phyloP scores from a whole-genome alignment of 2,329 filamentous ascomycete species.

The Capronia coronata region DNA sequence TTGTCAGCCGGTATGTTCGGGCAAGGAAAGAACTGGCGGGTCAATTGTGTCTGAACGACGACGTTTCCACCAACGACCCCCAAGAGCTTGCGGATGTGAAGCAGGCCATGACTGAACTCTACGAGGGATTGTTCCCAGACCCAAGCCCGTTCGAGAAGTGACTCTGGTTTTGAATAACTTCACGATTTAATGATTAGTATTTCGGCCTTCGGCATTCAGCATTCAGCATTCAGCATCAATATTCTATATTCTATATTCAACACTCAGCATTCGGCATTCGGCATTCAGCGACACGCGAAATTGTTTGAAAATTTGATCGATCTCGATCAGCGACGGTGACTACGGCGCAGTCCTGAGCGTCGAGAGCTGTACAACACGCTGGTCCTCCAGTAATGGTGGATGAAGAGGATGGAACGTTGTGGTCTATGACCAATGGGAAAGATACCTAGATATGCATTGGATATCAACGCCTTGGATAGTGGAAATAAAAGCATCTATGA shows the following conservation, averaged over 20 bases:
- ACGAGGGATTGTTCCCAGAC: constrained; percentile 17
- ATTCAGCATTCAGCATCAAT: too few relatives aligned
- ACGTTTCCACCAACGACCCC: constrained; percentile 18
- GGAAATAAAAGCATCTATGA: too few relatives aligned
- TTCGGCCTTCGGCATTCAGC: not conserved
- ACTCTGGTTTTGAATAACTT: not conserved
- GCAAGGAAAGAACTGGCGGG: constrained; percentile 16
- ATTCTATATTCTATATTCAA: too few relatives aligned
- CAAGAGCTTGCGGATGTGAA: constrained; percentile 16
- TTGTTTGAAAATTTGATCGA: not conserved
- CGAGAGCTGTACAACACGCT: not conserved
- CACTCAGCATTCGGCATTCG: not conserved
- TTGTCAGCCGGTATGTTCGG: constrained; percentile 14
- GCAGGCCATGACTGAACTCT: constrained; percentile 20
- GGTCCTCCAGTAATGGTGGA: not conserved
- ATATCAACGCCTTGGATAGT: too few relatives aligned
- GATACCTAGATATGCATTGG: too few relatives aligned
- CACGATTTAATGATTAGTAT: constrained; percentile 3
- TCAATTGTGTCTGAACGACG: constrained; percentile 23
- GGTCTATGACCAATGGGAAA: too few relatives aligned
- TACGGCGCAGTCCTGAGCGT: not conserved
- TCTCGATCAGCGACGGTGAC: too few relatives aligned
- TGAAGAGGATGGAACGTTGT: too few relatives aligned
- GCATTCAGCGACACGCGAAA: constrained; percentile 1
- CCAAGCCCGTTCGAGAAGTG: constrained; percentile 4